A percentile compares a stretch with the other conserved stretches of the same genome.
phyloP scores from a whole-genome alignment of 352 stramenopile species.

The Phytophthora tentaculata region DNA sequence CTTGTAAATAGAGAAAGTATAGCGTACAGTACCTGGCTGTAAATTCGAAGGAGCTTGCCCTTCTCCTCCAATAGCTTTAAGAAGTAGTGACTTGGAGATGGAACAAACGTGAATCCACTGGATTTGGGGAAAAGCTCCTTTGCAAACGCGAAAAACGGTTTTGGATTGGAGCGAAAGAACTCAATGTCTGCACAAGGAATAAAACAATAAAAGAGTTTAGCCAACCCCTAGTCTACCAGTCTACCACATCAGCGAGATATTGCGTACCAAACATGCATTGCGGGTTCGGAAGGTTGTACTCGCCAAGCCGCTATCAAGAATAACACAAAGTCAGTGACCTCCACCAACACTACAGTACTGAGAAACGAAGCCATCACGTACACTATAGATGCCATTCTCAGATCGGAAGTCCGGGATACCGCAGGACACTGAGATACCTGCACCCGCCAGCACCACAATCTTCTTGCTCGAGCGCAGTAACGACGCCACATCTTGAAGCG shows the following conservation, averaged over 20 bases:
- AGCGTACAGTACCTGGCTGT: slow-evolving; percentile 82
- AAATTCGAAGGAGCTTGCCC: slow-evolving; percentile 93
- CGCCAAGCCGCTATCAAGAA: slow-evolving; percentile 57
- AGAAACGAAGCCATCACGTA: slow-evolving; percentile 46
- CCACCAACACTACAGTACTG: not conserved
- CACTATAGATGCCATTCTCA: slow-evolving; percentile 90
- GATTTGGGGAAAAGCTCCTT: slow-evolving; percentile 86
- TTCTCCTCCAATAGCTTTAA: slow-evolving; percentile 94
- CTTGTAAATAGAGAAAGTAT: too few relatives aligned
- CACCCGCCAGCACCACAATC: slow-evolving; percentile 93
- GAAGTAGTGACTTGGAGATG: slow-evolving; percentile 95
- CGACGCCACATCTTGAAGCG: slow-evolving; percentile 77
- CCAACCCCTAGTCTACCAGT: not conserved
- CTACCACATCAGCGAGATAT: not conserved
- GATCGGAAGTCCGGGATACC: slow-evolving; percentile 99
- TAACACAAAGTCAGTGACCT: slow-evolving; percentile 5
- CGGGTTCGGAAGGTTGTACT: slow-evolving; percentile 86
- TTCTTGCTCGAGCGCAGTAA: slow-evolving; percentile 82
- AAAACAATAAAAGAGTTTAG: slow-evolving; percentile 50
- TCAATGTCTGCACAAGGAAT: slow-evolving; percentile 89
- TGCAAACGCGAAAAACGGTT: slow-evolving; percentile 98
- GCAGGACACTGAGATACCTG: slow-evolving; percentile 96
- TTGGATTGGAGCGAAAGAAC: slow-evolving; percentile 96
- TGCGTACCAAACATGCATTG: slow-evolving; percentile 87
- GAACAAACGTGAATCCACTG: slow-evolving; percentile 84